A percentile compares a stretch with the other conserved stretches of the same genome.
These are phyloP conservation scores for Whalleya microplaca DNA, from an alignment of 2,329 filamentous ascomycete species.

Conservation along the genomic window DNA sequence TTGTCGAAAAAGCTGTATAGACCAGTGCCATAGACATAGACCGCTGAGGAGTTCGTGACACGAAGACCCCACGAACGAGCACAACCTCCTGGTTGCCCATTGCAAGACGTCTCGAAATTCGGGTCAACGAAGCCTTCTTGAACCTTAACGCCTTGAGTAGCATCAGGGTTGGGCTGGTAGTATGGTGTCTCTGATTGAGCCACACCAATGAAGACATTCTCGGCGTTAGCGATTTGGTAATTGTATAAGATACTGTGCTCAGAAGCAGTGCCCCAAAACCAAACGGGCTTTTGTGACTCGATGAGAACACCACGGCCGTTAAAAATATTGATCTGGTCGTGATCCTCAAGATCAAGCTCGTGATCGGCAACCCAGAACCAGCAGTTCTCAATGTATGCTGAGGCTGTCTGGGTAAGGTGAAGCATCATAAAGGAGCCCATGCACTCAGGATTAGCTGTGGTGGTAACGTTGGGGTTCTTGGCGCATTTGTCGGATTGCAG, in stretches of 20 bases:
- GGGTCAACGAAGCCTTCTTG: constrained; percentile 67
- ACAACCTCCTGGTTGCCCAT: constrained; percentile 50
- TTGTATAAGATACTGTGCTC: constrained; percentile 75
- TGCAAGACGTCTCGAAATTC: constrained; percentile 65
- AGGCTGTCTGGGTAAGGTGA: constrained; percentile 64
- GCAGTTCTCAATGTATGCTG: constrained; percentile 82
- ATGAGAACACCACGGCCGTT: constrained; percentile 84
- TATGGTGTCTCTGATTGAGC: constrained; percentile 92
- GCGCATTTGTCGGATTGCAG: constrained; percentile 79
- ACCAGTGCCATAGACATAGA: constrained; percentile 73
- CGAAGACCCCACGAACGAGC: constrained; percentile 80
- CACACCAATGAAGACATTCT: constrained; percentile 78
- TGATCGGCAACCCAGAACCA: constrained; percentile 94
- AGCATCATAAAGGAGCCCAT: constrained; percentile 74
- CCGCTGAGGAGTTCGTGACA: constrained; percentile 66
- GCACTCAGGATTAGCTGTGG: constrained; percentile 68
- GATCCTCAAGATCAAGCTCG: constrained; percentile 75
- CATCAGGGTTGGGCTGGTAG: constrained; percentile 81
- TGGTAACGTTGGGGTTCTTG: constrained; percentile 71
- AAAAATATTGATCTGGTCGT: constrained; percentile 84
- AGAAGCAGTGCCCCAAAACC: constrained; percentile 78
- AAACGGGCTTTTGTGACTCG: constrained; percentile 76
- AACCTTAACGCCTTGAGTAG: constrained; percentile 65
- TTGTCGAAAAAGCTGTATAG: constrained; percentile 86
- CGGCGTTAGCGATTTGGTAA: constrained; percentile 79